phyloP scores from a whole-genome alignment of 345 rosid species.

The Psidium guajava region DNA sequence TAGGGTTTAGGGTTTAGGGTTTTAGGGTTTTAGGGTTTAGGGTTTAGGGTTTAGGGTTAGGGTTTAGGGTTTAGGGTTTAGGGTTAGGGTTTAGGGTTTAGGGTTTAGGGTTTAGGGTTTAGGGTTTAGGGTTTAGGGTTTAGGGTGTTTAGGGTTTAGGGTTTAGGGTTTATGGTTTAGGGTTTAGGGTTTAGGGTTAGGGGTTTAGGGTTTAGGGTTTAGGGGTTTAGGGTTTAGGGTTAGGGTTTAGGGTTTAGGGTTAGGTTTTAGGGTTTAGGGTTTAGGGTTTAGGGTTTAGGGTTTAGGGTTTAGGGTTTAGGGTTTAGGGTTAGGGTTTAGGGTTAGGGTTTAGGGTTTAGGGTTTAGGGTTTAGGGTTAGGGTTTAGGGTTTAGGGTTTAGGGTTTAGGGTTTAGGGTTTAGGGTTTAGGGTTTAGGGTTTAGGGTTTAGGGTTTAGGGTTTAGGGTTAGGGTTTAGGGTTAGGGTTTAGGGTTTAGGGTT shows the following conservation, averaged over 20 bases:
- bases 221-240: neutral
- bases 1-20: constrained; percentile 4
- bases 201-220: constrained; percentile 2
- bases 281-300: constrained; percentile 1
- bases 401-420: neutral
- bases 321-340: neutral
- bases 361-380: neutral
- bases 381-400: neutral
- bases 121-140: constrained; percentile 7
- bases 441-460: neutral
- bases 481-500: constrained; percentile 5
- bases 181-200: constrained; percentile 5
- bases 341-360: neutral
- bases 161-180: constrained; percentile 6
- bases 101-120: too few relatives aligned
- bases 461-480: neutral
- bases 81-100: too few relatives aligned
- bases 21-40: constrained; percentile 9
- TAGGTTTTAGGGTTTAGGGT: constrained; percentile 2
- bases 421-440: neutral
- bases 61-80: too few relatives aligned
- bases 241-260: neutral
- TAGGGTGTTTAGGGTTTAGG: constrained; percentile 5
- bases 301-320: constrained; percentile 1
- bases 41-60: constrained; percentile 8